Base-by-base conservation (phyloP, 1,139 yeast genomes). In the Yamadazyma atlantica region DNA sequence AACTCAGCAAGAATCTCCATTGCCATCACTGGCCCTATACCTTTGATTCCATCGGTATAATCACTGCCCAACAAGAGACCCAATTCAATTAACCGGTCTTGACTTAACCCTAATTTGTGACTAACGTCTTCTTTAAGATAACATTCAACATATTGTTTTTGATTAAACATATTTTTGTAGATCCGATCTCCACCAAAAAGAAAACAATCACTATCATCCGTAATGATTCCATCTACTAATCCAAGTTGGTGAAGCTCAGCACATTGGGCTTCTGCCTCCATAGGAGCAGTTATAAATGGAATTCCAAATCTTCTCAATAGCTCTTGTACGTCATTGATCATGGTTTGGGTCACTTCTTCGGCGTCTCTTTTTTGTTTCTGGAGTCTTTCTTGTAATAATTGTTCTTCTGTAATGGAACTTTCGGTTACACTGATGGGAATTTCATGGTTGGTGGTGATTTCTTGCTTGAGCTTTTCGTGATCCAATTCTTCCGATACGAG, bases 211-310 rank as follows among this genome's bases (percentile, higher is more conserved):
- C 96, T 87, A 67, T 94, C 99, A 58, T 94, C 99, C 0, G 98
- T 94, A 14, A 94, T 83, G 15, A 92, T 85, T 0, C 98, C 99
- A 59, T 94, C 98, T 2, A 92, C 97, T 17, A 92, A 68, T 0
- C 77, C 78, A 13, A 88, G 58, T 18, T 62, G 60, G 35, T 78
- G 61, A 9, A 92, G 63, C 48, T 82, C 87, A 0, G 96, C 97
- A 62, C 98, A 92, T 54, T 92, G 98, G 0, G 97, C 97, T 64
- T 92, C 98, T 1, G 98, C 98, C 61, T 92, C 98, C 88, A 87
- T 88, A 0, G 97, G 97, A 0, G 97, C 97, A 0, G 96, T 87
- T 6, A 92, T 76, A 50, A 79, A 92, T 0, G 98, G 98, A 9
- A 92, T 85, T 1, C 98, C 98, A 66, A 94, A 94, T 39, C 94